phyloP scores from a whole-genome alignment of 2,329 filamentous ascomycete genomes.

The Botrytis hyacinthi region DNA sequence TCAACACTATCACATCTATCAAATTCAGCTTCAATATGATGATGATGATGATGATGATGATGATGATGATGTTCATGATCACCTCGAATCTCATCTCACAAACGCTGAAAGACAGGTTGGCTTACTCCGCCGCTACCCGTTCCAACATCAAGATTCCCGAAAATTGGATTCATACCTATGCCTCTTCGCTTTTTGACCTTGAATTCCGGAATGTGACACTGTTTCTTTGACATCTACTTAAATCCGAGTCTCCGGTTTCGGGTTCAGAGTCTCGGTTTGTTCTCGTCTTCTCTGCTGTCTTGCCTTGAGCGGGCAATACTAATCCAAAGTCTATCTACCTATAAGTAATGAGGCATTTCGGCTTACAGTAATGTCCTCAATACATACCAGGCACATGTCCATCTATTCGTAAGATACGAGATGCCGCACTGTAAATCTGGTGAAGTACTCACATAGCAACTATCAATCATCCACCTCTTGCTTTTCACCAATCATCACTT shows the following conservation, averaged over 20 bases:
- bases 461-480: background rate
- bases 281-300: background rate
- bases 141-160: background rate
- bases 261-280: slow-evolving; percentile 7
- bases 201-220: background rate
- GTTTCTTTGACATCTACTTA: slow-evolving; percentile 4
- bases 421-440: slow-evolving; percentile 1
- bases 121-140: background rate
- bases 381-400: background rate
- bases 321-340: background rate
- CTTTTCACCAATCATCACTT: background rate
- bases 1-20: slow-evolving; percentile 3
- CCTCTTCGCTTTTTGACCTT: background rate
- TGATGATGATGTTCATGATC: background rate
- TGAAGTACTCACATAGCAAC: background rate
- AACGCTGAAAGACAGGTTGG: background rate
- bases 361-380: background rate
- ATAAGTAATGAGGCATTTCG: background rate
- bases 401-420: background rate
- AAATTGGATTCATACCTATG: background rate
- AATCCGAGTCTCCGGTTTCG: slow-evolving; percentile 16
- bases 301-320: background rate
- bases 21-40: background rate
- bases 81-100: slow-evolving; percentile 4
- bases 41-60: background rate